Base-by-base conservation (phyloP, 352 stramenopile genomes). In the Peronospora farinosa region DNA sequence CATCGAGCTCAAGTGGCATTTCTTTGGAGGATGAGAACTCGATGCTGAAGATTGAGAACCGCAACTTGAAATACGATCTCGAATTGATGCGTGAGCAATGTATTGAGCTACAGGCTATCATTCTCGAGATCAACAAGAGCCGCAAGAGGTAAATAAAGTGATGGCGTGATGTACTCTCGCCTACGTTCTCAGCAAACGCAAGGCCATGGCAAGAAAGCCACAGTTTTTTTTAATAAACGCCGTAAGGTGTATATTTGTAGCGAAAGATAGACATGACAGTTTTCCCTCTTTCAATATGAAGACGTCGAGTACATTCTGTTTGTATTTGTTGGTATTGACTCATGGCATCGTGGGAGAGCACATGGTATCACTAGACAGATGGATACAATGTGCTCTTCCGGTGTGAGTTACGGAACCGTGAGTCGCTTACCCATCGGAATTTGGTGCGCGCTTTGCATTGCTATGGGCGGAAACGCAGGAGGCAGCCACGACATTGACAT, bases 51-150 rank as follows among this genome's bases (percentile, higher is more conserved):
- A 86, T 88, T 40, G 81, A 92, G 64, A 92, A 92, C 60, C 81
- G 78, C 40, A 92, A 92, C 60, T 60, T 92, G 47, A 85, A 87
- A 58, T 92, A 90, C 67, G 81, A 92, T 48, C 59, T 92, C 5
- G 81, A 92, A 70, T 70, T 92, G 40, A 92, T 92, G 81, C 81
- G 81, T 25, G 81, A 92, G 60, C 81, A 92, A 66, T 92, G 81
- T 56, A 90, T 92, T 41, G 81, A 92, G 52, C 51, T 92, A 42
- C 81, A 92, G 44, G 73, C 81, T 43, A 92, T 92, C 59, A 92
- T 92, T 47, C 72, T 92, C 37, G 81, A 92, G 73, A 92, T 92
- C 64, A 90, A 92, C 77, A 88, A 88, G 66, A 90, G 81, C 55
- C 76, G 81, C 43, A 92, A 92, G 71, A 74, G 81, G 63, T 92